A percentile compares a stretch with the other conserved stretches of the same genome.
These are phyloP conservation scores for Tubosaeta sp. DNA, from an alignment of 768 basidiomycete genomes.

Conservation along the genomic window DNA sequence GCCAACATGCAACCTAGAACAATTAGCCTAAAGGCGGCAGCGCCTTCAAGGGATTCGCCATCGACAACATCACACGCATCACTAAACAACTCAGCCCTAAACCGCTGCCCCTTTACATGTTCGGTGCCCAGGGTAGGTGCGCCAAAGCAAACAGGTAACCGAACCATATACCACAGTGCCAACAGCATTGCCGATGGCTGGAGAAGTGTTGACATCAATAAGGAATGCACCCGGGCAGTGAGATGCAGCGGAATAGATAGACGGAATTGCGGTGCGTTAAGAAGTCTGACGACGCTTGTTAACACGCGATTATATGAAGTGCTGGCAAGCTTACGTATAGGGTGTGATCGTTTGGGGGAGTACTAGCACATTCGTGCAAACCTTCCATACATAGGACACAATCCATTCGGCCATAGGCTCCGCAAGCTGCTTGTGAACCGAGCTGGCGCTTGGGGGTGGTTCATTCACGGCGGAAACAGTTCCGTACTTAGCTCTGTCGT, in stretches of 20 bases:
- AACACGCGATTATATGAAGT: conserved; percentile 1
- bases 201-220: conserved; percentile 72
- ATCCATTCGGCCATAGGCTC: conserved; percentile 80
- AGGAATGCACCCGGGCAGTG: conserved; percentile 60
- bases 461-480: conserved; percentile 41
- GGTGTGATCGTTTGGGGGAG: conserved; percentile 51
- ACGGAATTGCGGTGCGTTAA: conserved; percentile 31
- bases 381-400: conserved; percentile 77
- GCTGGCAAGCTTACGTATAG: conserved; percentile 45
- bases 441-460: conserved; percentile 34
- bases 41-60: conserved; percentile 47
- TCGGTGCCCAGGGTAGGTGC: conserved; percentile 48
- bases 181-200: conserved; percentile 79
- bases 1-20: conserved; percentile 82
- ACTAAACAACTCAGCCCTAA: conserved; percentile 61
- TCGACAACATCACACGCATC: conserved; percentile 42
- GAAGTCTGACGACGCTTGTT: conserved; percentile 17
- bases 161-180: conserved; percentile 79
- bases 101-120: conserved; percentile 54
- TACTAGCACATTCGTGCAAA: conserved; percentile 67
- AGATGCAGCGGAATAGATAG: conserved; percentile 44
- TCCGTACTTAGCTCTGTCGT: conserved; percentile 15
- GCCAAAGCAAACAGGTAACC: conserved; percentile 66
- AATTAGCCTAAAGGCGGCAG: conserved; percentile 68
- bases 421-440: conserved; percentile 65